Evolutionary conservation across 2,329 filamentous ascomycete genomes (phyloP), one percentile per base, ranked within the genome.

Genomic region (Eutypella sp.): DNA sequence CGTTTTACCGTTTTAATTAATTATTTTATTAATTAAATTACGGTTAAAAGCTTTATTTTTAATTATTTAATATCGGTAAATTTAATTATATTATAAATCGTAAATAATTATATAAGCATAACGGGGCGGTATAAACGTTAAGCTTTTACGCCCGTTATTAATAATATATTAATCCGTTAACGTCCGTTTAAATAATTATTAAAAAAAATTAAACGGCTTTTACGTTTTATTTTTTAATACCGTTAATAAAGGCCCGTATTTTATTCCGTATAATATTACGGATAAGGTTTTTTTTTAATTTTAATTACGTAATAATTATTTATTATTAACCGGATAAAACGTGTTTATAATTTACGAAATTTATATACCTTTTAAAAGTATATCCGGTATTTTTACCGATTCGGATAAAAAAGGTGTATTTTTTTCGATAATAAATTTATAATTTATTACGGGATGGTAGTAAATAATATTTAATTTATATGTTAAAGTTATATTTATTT

Each of bases 401-500:
- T 70, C 69, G 0, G 51, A 62, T 20, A 69, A 68, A 11, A 50
- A 63, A 37, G 50, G 47, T 5, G 60, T 64, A 2, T 65, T 68
- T 1, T 79, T 69, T 4, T 74, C 77, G 1, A 60, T 79, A 18
- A 75, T 74, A 31, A 67, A 75, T 33, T 74, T 71, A 18, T 64
- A 66, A 24, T 67, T 68, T 25, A 75, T 66, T 2, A 71, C 69
- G 2, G 78, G 78, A 19, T 75, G 78, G 54, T 76, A 80, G 50
- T 76, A 82, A 53, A 68, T 72, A 22, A 74, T 69, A 8, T 62
- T 68, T 48, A 75, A 78, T 54, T 70, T 81, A 40, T 75, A 74
- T 49, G 75, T 71, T 36, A 78, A 82, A 58, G 66, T 71, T 1
- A 75, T 74, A 2, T 80, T 81, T 48, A 66, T 74, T 37, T 82